Base-by-base conservation (phyloP, 1,284 basidiomycete species). In the Pascua sp. region DNA sequence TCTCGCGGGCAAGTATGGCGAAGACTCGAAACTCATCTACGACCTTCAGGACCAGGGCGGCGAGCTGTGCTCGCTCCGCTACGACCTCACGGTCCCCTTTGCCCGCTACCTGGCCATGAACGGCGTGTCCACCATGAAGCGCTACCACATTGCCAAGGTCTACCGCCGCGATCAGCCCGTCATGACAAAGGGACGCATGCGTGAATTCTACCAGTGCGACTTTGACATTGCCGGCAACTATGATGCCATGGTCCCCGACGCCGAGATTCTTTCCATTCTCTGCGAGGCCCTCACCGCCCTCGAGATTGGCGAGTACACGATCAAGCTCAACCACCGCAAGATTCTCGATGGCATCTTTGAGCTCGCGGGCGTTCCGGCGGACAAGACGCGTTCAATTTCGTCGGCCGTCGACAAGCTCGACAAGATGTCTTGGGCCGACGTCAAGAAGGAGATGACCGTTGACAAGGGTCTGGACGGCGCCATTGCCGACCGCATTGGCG, bases 11-110 rank as follows among this genome's bases (percentile, higher is more conserved):
- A 98, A 98, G 79, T 97, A 97, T 67, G 93, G 92, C 56, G 96
- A 98, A 78, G 95, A 98, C 76, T 85, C 88, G 49, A 98, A 99
- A 78, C 86, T 98, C 68, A 98, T 98, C 67, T 98, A 97, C 77
- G 95, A 98, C 78, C 83, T 99, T 53, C 86, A 89, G 81, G 96
- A 98, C 77, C 96, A 98, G 76, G 96, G 95, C n/a, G 95, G 96
- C 24, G 96, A 99, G 77, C 85, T 98, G 67, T 89, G 97, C 63
- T 90, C 90, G 17, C 79, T 99, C 65, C 82, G 95, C 56, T 99
- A 98, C 73, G 95, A 99, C 75, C 86, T 98, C 69, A 98, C 95
- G 18, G 94, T 98, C 16, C 95, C 95, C 7, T 88, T 98, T 53
- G 95, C 95, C 13, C 81, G 95, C 44, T 97, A 94, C 77, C 82